Conservation (phyloP, 2,329 filamentous ascomycete species). For the Cladorrhinum sp. region DNA sequence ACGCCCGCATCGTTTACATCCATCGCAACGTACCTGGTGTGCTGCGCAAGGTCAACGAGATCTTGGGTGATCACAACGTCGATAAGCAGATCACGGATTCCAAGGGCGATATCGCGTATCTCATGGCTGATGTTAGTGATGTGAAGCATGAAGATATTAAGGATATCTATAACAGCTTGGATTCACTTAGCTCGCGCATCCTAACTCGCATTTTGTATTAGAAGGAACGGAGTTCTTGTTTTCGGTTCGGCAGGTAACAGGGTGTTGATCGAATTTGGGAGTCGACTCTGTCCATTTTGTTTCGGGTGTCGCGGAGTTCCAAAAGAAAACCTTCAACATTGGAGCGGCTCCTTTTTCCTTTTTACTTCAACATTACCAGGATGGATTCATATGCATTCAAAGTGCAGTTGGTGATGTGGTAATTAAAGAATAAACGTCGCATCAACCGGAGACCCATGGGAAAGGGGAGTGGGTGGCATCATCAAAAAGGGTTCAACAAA, state of each 20-base stretch:
- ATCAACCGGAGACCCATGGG: neutral
- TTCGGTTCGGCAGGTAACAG: neutral
- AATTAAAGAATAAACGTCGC: neutral
- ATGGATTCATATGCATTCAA: neutral
- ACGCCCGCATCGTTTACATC: slow-evolving; percentile 91
- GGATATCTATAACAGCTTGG: slow-evolving; percentile 78
- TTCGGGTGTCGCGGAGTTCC: slow-evolving; percentile 12
- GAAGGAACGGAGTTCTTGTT: neutral
- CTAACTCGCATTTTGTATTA: slow-evolving; percentile 41
- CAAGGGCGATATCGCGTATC: slow-evolving; percentile 88
- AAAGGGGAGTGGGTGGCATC: neutral
- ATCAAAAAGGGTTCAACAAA: slow-evolving; percentile 17
- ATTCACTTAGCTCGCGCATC: slow-evolving; percentile 63
- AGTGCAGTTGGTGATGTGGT: neutral
- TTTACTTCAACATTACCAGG: slow-evolving; percentile 9
- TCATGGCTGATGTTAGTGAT: slow-evolving; percentile 96
- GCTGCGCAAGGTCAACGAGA: slow-evolving; percentile 89
- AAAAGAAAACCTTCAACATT: slow-evolving; percentile 20
- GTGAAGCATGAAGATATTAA: slow-evolving; percentile 80
- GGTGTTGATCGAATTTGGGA: neutral
- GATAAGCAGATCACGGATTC: slow-evolving; percentile 99
- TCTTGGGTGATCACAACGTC: slow-evolving; percentile 92
- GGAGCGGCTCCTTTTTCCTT: slow-evolving; percentile 7
- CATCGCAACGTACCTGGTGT: slow-evolving; percentile 97
- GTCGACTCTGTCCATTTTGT: slow-evolving; percentile 2